phyloP scores from a whole-genome alignment of 2,329 filamentous ascomycete genomes.

The Colletotrichum agaves region DNA sequence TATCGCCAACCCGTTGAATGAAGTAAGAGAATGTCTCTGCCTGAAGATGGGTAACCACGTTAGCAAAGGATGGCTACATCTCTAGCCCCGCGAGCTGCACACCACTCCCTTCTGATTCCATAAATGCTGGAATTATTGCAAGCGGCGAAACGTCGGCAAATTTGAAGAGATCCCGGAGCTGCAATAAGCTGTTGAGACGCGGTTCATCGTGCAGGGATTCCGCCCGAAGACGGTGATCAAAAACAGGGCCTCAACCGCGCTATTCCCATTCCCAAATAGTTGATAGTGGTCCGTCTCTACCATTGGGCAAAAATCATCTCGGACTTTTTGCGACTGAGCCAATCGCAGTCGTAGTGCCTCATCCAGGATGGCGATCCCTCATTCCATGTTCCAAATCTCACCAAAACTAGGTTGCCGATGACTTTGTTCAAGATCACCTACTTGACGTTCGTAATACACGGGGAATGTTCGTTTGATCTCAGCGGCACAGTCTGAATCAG shows the following conservation, averaged over 20 bases:
- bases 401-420: too few species aligned
- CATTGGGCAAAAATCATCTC: slow-evolving; percentile 1
- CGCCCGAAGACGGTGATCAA: neutral
- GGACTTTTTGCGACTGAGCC: slow-evolving; percentile 12
- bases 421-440: too few species aligned
- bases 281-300: neutral
- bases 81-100: neutral
- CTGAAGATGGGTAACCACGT: neutral
- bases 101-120: neutral
- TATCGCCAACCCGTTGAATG: neutral
- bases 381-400: too few species aligned
- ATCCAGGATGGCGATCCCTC: too few species aligned
- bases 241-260: neutral
- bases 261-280: neutral
- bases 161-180: neutral
- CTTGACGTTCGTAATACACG: too few species aligned
- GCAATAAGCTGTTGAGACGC: neutral
- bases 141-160: neutral
- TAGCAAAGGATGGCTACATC: neutral
- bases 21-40: slow-evolving; percentile 28
- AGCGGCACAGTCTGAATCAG: too few species aligned
- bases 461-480: too few species aligned
- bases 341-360: neutral
- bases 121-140: neutral
- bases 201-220: neutral